A percentile compares a stretch with the other conserved stretches of the same genome.
Conservation (phyloP, 352 stramenopile species). For the Globisporangium carolinianum region DNA sequence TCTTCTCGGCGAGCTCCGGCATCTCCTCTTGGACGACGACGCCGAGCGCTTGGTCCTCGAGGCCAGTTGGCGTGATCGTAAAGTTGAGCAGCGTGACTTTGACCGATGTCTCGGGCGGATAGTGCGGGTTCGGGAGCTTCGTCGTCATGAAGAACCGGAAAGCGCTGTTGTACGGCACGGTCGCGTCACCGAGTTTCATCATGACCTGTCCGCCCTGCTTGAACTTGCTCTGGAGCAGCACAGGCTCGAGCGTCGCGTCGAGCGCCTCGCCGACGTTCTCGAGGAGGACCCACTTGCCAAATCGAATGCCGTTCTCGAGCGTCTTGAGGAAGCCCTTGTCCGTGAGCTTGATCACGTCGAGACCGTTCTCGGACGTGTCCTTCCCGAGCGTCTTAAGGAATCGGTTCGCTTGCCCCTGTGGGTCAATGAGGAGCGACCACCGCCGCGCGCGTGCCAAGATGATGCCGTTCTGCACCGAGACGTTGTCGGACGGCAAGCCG, state of each 20-base stretch:
- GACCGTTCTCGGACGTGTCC: slow-evolving; percentile 75
- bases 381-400: slow-evolving; percentile 93
- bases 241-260: slow-evolving; percentile 86
- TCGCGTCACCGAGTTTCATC: slow-evolving; percentile 91
- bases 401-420: slow-evolving; percentile 89
- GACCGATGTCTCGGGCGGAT: slow-evolving; percentile 88
- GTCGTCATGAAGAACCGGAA: slow-evolving; percentile 94
- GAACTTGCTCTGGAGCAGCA: slow-evolving; percentile 91
- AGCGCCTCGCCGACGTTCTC: slow-evolving; percentile 86
- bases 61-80: slow-evolving; percentile 86
- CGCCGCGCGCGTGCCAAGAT: slow-evolving; percentile 88
- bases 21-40: slow-evolving; percentile 92
- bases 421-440: slow-evolving; percentile 90
- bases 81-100: slow-evolving; percentile 93
- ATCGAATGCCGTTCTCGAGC: slow-evolving; percentile 89
- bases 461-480: slow-evolving; percentile 91
- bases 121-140: slow-evolving; percentile 91
- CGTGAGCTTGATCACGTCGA: slow-evolving; percentile 80
- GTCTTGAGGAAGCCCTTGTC: slow-evolving; percentile 80
- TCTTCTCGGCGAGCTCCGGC: slow-evolving; percentile 91
- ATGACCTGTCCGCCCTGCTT: slow-evolving; percentile 90
- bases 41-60: slow-evolving; percentile 89
- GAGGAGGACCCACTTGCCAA: slow-evolving; percentile 89
- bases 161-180: slow-evolving; percentile 85
- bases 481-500: slow-evolving; percentile 84